Percentiles rank a stretch among this genome's conserved stretches.
Evolutionary conservation across 169 alveolate species (phyloP).

Genomic region (Plasmodium yoelii): DNA sequence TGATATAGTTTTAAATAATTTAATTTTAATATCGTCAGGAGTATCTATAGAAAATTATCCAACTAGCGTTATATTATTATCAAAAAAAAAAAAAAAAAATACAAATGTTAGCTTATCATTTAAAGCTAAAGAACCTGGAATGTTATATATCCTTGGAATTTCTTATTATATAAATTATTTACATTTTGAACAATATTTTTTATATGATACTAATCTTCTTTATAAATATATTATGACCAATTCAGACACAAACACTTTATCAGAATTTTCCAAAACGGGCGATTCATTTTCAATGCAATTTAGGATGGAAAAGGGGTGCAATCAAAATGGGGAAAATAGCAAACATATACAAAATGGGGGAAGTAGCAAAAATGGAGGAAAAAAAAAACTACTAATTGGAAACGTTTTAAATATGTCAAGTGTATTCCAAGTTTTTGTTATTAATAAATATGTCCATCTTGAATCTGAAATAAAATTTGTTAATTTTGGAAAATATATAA

Average conservation of each 20-base stretch:
- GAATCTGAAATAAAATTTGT: conserved; percentile 45
- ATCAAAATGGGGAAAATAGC: too few relatives aligned
- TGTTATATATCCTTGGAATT: conserved; percentile 44
- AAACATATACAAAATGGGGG: too few relatives aligned
- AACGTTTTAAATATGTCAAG: conserved; percentile 24
- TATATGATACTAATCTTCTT: conserved; percentile 25
- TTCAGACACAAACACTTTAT: background rate
- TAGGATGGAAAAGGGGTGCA: too few relatives aligned
- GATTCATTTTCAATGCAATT: background rate
- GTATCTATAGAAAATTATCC: conserved; percentile 47
- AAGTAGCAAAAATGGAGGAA: too few relatives aligned
- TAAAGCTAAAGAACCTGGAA: conserved; percentile 67
- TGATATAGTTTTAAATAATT: conserved; percentile 38
- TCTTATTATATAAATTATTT: conserved; percentile 63
- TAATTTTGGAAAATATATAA: conserved; percentile 53
- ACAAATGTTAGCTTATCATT: conserved; percentile 42
- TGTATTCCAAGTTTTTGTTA: conserved; percentile 39
- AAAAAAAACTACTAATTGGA: too few relatives aligned
- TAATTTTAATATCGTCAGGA: conserved; percentile 42
- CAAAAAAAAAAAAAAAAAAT: conserved; percentile 46
- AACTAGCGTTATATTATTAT: conserved; percentile 27
- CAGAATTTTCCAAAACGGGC: conserved; percentile 7
- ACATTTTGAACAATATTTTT: conserved; percentile 33
- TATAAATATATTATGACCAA: too few relatives aligned
- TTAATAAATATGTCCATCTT: conserved; percentile 25